Evolutionary conservation across 805 yeast species (phyloP).

Genomic region (Scheffersomyces lignosus): DNA sequence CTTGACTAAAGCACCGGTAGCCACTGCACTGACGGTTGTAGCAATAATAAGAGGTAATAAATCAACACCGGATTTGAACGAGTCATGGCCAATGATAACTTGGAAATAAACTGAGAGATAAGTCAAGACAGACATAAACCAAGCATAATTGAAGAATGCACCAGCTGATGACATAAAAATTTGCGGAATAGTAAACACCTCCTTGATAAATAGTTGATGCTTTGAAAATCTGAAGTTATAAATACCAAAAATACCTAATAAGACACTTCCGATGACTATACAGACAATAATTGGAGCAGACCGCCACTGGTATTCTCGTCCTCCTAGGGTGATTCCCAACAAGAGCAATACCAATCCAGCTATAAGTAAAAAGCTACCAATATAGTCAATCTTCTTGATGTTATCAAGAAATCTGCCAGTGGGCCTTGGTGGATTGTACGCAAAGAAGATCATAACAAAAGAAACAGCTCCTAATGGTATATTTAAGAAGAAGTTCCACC

Average conservation of each 20-base stretch:
- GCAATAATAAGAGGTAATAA: slow-evolving; percentile 13
- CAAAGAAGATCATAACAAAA: slow-evolving; percentile 11
- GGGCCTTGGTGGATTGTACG: slow-evolving; percentile 22
- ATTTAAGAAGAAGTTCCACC: slow-evolving; percentile 26
- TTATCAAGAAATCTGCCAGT: slow-evolving; percentile 12
- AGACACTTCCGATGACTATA: slow-evolving; percentile 15
- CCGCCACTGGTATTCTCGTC: slow-evolving; percentile 17
- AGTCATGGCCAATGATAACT: slow-evolving; percentile 7
- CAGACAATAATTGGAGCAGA: slow-evolving; percentile 17
- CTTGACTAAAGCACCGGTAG: slow-evolving; percentile 10
- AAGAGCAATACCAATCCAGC: slow-evolving; percentile 17
- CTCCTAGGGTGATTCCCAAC: slow-evolving; percentile 19
- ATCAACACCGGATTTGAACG: slow-evolving; percentile 13
- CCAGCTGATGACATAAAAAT: slow-evolving; percentile 14
- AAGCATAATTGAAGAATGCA: slow-evolving; percentile 15
- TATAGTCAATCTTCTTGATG: slow-evolving; percentile 15
- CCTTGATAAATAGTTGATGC: slow-evolving; percentile 14
- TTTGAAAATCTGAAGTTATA: slow-evolving; percentile 15
- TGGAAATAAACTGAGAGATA: slow-evolving; percentile 15
- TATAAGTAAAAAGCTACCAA: slow-evolving; percentile 17
- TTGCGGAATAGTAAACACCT: slow-evolving; percentile 14
- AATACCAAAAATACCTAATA: slow-evolving; percentile 9
- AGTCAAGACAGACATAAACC: slow-evolving; percentile 6
- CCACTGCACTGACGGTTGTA: slow-evolving; percentile 9
- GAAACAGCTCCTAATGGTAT: slow-evolving; percentile 23